A percentile compares a stretch with the other conserved stretches of the same genome.
Conservation (phyloP, 2,329 filamentous ascomycete species). For the Fusarium sp. region DNA sequence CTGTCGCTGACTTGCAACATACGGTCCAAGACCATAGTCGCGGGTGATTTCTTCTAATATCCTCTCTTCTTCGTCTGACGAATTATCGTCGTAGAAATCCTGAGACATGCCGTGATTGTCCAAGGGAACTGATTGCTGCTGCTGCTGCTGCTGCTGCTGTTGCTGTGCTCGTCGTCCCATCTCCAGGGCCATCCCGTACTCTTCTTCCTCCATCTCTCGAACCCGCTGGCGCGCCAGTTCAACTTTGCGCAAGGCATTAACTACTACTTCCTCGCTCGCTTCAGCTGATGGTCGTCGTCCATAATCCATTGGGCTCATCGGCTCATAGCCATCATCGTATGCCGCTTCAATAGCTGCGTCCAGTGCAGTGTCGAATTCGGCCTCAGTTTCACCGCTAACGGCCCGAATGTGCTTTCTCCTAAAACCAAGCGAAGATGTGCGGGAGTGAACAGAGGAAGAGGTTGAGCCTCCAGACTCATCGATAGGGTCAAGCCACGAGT, state of each 20-base stretch:
- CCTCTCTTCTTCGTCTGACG: slow-evolving; percentile 79
- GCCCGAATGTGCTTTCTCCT: slow-evolving; percentile 77
- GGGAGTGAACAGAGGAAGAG: slow-evolving; percentile 83
- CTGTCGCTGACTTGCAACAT: slow-evolving; percentile 67
- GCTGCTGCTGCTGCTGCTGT: slow-evolving; percentile 44
- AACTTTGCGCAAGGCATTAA: slow-evolving; percentile 72
- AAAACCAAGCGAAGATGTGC: slow-evolving; percentile 77
- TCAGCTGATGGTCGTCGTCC: slow-evolving; percentile 49
- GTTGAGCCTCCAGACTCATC: slow-evolving; percentile 89
- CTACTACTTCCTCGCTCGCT: slow-evolving; percentile 60
- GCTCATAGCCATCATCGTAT: slow-evolving; percentile 92
- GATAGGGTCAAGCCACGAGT: slow-evolving; percentile 94
- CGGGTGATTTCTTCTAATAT: slow-evolving; percentile 89
- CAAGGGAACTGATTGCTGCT: slow-evolving; percentile 38
- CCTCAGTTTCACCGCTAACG: slow-evolving; percentile 80
- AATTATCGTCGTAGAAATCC: slow-evolving; percentile 73
- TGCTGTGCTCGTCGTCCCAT: slow-evolving; percentile 61
- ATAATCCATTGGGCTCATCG: slow-evolving; percentile 66
- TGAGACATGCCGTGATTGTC: slow-evolving; percentile 51
- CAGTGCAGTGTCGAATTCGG: slow-evolving; percentile 92
- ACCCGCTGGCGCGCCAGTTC: slow-evolving; percentile 82
- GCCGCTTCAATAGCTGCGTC: slow-evolving; percentile 97
- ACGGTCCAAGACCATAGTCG: slow-evolving; percentile 85
- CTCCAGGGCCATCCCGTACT: slow-evolving; percentile 49
- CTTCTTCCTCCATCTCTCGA: slow-evolving; percentile 79